Evolutionary conservation across 176 grass and related monocot genomes (phyloP).

Genomic region (Eragrostis nindensis): DNA sequence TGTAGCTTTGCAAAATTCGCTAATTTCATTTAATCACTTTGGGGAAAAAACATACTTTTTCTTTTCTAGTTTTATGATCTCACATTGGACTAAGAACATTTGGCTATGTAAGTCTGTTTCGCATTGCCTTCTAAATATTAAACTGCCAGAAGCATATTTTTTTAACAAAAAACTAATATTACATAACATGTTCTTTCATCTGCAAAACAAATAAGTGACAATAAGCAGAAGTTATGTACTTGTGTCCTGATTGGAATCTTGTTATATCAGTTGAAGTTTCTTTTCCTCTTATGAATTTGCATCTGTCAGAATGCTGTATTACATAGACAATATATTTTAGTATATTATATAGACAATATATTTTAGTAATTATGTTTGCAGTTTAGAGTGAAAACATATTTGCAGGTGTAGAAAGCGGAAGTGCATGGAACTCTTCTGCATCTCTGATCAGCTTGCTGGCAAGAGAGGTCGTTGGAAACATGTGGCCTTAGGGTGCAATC

Average conservation of each 20-base stretch:
- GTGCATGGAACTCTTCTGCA: not conserved
- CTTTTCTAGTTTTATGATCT: not conserved
- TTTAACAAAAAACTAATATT: not conserved
- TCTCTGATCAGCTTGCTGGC: conserved; percentile 31
- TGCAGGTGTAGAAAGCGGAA: not conserved
- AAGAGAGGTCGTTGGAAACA: conserved; percentile 23
- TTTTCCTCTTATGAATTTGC: not conserved
- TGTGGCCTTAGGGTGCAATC: conserved; percentile 41
- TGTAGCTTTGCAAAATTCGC: not conserved
- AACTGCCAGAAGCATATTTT: not conserved
- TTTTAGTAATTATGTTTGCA: not conserved
- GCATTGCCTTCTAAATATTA: not conserved
- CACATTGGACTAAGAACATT: not conserved
- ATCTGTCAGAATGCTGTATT: not conserved
- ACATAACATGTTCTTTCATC: not conserved
- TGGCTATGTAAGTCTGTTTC: not conserved
- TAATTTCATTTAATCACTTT: not conserved
- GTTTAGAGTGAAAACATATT: not conserved
- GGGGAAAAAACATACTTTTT: not conserved
- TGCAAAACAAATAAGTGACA: not conserved
- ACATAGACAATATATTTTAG: not conserved
- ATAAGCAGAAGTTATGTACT: conserved; percentile 2
- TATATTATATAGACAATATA: too few relatives aligned
- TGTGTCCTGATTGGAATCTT: not conserved
- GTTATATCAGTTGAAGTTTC: conserved; percentile 11